Evolutionary conservation across 805 yeast genomes (phyloP).

Genomic region (Vanderwaltozyma polyspora): DNA sequence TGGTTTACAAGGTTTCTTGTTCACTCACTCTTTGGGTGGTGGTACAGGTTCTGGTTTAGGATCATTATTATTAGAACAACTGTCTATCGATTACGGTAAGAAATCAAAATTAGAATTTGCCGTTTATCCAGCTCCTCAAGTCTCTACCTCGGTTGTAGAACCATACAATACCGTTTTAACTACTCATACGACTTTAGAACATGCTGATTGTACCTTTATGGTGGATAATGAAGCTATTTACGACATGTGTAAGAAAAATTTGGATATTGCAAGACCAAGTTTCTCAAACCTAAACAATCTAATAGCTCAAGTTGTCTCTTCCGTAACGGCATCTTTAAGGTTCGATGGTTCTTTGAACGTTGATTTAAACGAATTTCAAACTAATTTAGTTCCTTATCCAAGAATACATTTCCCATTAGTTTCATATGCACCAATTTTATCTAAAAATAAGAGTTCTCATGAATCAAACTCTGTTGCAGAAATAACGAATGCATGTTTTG

Average conservation of each 20-base stretch:
- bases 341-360: slow-evolving; percentile 96
- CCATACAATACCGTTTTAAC: slow-evolving; percentile 97
- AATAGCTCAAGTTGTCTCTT: slow-evolving; percentile 96
- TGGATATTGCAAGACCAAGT: slow-evolving; percentile 87
- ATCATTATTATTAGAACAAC: slow-evolving; percentile 81
- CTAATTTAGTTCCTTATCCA: slow-evolving; percentile 97
- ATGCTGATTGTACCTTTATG: slow-evolving; percentile 98
- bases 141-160: slow-evolving; percentile 93
- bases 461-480: slow-evolving; percentile 92
- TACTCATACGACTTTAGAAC: slow-evolving; percentile 95
- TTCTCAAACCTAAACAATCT: slow-evolving; percentile 78
- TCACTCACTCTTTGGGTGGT: slow-evolving; percentile 97
- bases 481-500: slow-evolving; percentile 96
- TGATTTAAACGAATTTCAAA: slow-evolving; percentile 96
- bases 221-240: slow-evolving; percentile 98
- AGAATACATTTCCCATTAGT: slow-evolving; percentile 99
- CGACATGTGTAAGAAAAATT: slow-evolving; percentile 93
- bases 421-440: slow-evolving; percentile 94
- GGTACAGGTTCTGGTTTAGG: slow-evolving; percentile 99
- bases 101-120: slow-evolving; percentile 96
- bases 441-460: slow-evolving; percentile 83
- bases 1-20: slow-evolving; percentile 93
- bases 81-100: slow-evolving; percentile 87
- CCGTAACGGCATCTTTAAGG: slow-evolving; percentile 95
- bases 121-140: slow-evolving; percentile 97